Conservation (phyloP, 192 early-diverging fungal species). For the Podila horticola region DNA sequence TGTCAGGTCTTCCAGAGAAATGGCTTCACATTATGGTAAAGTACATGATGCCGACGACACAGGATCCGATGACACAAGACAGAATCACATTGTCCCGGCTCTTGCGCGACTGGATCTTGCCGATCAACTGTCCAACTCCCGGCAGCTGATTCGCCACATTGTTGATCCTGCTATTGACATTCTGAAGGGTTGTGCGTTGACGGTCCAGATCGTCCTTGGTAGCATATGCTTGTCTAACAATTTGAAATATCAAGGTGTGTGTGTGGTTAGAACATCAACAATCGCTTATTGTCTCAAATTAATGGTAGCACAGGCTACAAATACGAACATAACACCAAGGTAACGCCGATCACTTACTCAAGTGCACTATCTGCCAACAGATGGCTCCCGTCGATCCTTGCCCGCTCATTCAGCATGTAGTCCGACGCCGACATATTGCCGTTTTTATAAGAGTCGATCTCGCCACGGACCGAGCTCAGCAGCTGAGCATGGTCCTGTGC, state of each 20-base stretch:
- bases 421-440: constrained; percentile 59
- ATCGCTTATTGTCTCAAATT: background rate
- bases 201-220: constrained; percentile 71
- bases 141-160: constrained; percentile 72
- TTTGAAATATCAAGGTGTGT: constrained; percentile 1
- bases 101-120: constrained; percentile 72
- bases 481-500: constrained; percentile 77
- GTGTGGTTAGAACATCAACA: too few relatives aligned
- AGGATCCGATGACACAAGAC: constrained; percentile 72
- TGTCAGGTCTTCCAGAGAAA: too few relatives aligned
- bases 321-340: background rate
- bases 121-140: constrained; percentile 74
- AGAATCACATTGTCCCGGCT: constrained; percentile 79
- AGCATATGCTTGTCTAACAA: constrained; percentile 76
- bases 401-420: constrained; percentile 75
- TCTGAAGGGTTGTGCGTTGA: constrained; percentile 67
- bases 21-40: background rate
- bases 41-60: constrained; percentile 56
- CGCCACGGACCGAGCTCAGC: constrained; percentile 68
- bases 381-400: constrained; percentile 76
- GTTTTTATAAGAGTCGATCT: constrained; percentile 56
- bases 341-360: constrained; percentile 62
- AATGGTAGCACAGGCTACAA: background rate
- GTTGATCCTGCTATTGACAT: constrained; percentile 63
- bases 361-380: constrained; percentile 80